Percentiles rank a stretch among this genome's conserved stretches.
Evolutionary conservation across 768 basidiomycete species (phyloP).

Genomic region (Kwoniella dendrophila): DNA sequence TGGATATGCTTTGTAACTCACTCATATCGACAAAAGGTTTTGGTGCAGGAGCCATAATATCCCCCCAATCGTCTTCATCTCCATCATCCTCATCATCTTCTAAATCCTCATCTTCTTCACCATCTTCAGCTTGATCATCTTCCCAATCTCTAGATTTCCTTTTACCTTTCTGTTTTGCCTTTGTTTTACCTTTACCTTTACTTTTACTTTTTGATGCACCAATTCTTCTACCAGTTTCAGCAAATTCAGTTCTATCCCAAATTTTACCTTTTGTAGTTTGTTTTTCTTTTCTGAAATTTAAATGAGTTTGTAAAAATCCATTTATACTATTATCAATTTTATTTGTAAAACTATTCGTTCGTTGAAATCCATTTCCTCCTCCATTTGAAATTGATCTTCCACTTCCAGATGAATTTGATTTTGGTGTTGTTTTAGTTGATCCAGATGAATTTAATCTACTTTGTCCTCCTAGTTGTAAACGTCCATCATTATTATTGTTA

Average conservation of each 20-base stretch:
- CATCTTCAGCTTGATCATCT: conserved; percentile 47
- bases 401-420: neutral
- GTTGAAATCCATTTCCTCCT: conserved; percentile 10
- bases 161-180: conserved; percentile 46
- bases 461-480: no score
- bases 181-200: conserved; percentile 62
- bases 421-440: conserved; percentile 5
- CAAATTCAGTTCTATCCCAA: conserved; percentile 90
- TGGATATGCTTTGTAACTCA: conserved; percentile 56
- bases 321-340: neutral
- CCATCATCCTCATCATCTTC: conserved; percentile 57
- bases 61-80: conserved; percentile 61
- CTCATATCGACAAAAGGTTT: conserved; percentile 69
- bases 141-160: conserved; percentile 33
- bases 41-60: conserved; percentile 75
- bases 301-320: conserved; percentile 45
- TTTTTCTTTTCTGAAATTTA: conserved; percentile 47
- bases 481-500: no score
- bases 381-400: neutral
- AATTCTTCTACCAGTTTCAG: conserved; percentile 68
- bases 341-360: conserved; percentile 7
- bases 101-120: conserved; percentile 39
- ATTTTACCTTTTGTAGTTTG: conserved; percentile 61
- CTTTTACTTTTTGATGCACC: conserved; percentile 60
- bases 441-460: no score